A percentile compares a stretch with the other conserved stretches of the same genome.
These are phyloP conservation scores for Alternaria burnsii DNA, from an alignment of 2,329 filamentous ascomycete genomes.

Conservation along the genomic window DNA sequence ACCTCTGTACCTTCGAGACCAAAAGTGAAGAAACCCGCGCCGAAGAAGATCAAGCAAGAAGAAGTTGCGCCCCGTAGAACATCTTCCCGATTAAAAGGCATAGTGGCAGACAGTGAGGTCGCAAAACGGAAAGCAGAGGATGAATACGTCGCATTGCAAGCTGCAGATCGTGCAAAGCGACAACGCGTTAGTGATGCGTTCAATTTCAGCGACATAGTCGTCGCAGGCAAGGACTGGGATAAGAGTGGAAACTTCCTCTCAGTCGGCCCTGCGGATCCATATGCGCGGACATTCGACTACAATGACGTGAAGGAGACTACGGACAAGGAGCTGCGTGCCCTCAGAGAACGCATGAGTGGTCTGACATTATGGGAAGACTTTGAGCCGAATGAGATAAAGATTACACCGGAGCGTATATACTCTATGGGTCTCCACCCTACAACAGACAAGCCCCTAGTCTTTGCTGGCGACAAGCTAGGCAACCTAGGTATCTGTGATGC, in stretches of 20 bases:
- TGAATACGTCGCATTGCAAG: conserved; percentile 64
- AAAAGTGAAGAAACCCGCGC: conserved; percentile 52
- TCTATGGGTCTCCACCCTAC: conserved; percentile 88
- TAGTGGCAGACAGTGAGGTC: conserved; percentile 72
- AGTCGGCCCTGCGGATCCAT: conserved; percentile 77
- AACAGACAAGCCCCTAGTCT: conserved; percentile 83
- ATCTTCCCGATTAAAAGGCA: conserved; percentile 68
- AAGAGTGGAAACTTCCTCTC: conserved; percentile 71
- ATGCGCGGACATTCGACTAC: conserved; percentile 84
- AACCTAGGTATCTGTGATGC: conserved; percentile 91
- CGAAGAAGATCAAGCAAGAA: conserved; percentile 67
- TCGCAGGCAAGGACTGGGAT: conserved; percentile 81
- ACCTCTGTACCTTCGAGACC: conserved; percentile 57
- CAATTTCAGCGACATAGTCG: conserved; percentile 77
- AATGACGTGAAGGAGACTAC: conserved; percentile 82
- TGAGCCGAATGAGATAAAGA: conserved; percentile 69
- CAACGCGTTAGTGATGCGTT: conserved; percentile 73
- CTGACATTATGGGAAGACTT: conserved; percentile 84
- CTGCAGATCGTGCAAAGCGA: conserved; percentile 68
- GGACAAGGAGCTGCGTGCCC: conserved; percentile 75
- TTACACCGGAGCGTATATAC: conserved; percentile 61
- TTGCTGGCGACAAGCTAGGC: conserved; percentile 94
- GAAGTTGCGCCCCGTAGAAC: conserved; percentile 64
- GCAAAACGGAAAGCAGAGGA: conserved; percentile 75
- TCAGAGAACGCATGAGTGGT: conserved; percentile 79